phyloP scores from a whole-genome alignment of 2,329 filamentous ascomycete species.

The Proliferodiscus dingleyae region DNA sequence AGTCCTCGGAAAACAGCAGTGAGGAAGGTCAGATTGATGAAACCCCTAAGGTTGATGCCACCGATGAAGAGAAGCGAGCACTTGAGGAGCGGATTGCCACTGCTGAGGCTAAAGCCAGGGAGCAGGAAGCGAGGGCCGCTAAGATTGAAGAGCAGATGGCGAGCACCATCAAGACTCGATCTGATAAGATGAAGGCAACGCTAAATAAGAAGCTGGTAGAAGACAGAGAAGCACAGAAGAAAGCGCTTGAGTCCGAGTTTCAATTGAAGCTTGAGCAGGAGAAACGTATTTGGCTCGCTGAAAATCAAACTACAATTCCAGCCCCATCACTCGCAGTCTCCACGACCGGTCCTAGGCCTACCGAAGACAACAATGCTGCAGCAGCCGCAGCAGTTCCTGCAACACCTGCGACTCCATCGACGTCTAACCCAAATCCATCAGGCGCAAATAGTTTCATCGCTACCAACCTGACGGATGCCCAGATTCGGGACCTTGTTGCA shows the following conservation, averaged over 20 bases:
- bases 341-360: conserved; percentile 38
- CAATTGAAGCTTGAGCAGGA: conserved; percentile 55
- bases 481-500: conserved; percentile 52
- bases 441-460: conserved; percentile 3
- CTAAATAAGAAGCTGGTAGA: conserved; percentile 64
- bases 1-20: conserved; percentile 42
- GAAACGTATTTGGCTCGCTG: conserved; percentile 56
- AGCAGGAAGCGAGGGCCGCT: conserved; percentile 56
- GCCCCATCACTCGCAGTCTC: conserved; percentile 23
- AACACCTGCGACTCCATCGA: conserved; percentile 18
- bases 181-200: conserved; percentile 63
- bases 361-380: conserved; percentile 3
- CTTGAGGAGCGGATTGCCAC: conserved; percentile 58
- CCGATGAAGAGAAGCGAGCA: conserved; percentile 54
- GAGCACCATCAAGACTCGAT: conserved; percentile 57
- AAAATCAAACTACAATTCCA: conserved; percentile 35
- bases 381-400: conserved; percentile 2
- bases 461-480: conserved; percentile 46
- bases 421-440: conserved; percentile 19
- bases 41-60: conserved; percentile 32
- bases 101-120: conserved; percentile 57
- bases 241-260: conserved; percentile 44
- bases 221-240: conserved; percentile 46
- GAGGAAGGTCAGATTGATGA: conserved; percentile 53
- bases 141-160: conserved; percentile 56